Evolutionary conservation across 495 filamentous ascomycete species (phyloP), one percentile per base, ranked within the genome.

Genomic region (Penicillium simplicissimum): DNA sequence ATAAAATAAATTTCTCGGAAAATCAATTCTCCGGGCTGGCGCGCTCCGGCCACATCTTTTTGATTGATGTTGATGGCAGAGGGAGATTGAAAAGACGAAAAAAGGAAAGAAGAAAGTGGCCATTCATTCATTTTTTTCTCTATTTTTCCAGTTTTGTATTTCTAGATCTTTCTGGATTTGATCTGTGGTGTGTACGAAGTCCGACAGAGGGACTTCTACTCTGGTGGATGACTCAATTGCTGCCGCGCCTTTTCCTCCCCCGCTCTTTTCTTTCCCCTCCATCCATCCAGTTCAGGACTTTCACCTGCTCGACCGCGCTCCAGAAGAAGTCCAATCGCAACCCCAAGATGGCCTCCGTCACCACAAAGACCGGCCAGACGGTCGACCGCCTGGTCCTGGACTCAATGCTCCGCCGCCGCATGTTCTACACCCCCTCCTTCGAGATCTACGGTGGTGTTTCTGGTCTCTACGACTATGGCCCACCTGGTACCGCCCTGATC

Each of bases 351-450:
- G 82, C 87, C 48, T 89, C 90, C 42, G 79, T 84, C 66, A 85
- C 77, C 59, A 97, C 94, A 37, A 88, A 90, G 72, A 93, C 90
- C 71, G 95, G 94, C 63, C 86, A 94, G 81, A 86, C 89, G 70
- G 87, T 98, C 61, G 93, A 97, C 71, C 89, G 92, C 54, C 78
- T 81, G 35, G 75, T 83, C 33, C 83, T 97, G 67, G 95, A 97
- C 65, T 88, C 86, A 35, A 84, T 98, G 72, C 86, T 97, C 62
- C 85, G 90, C 59, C 88, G 92, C 57, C 88, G 93, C 74, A 80
- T 94, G 77, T 96, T 98, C 82, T 97, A 92, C 76, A 96, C 93
- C 57, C 96, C 93, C 49, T 86, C 92, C 52, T 98, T 97, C 74
- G 95, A 97, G 71, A 90, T 93, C 64, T 98, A 98, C 70, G 89